A percentile compares a stretch with the other conserved stretches of the same genome.
Conservation (phyloP, 2,329 filamentous ascomycete species). For the Daldinia eschscholtzii region DNA sequence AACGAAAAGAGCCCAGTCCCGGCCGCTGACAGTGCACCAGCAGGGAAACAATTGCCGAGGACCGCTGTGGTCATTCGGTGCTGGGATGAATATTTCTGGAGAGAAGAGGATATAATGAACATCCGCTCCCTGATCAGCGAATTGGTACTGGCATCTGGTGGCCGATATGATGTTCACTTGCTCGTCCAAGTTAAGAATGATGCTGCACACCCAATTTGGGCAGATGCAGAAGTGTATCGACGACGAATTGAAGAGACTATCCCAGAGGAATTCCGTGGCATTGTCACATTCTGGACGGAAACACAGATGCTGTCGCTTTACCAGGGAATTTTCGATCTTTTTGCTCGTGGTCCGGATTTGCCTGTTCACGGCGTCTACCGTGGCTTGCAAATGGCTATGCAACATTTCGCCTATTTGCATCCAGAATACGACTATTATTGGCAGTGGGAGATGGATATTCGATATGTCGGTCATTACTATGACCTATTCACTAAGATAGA, state of each 20-base stretch:
- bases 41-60: slow-evolving; percentile 59
- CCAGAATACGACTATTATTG: slow-evolving; percentile 92
- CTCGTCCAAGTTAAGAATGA: slow-evolving; percentile 87
- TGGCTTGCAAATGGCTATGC: slow-evolving; percentile 92
- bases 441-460: slow-evolving; percentile 96
- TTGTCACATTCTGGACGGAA: slow-evolving; percentile 94
- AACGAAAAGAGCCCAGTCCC: slow-evolving; percentile 42
- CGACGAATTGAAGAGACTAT: slow-evolving; percentile 75
- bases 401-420: slow-evolving; percentile 90
- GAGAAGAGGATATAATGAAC: slow-evolving; percentile 83
- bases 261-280: slow-evolving; percentile 86
- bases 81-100: slow-evolving; percentile 85
- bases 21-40: slow-evolving; percentile 38
- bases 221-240: slow-evolving; percentile 76
- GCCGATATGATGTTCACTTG: slow-evolving; percentile 88
- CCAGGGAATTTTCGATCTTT: slow-evolving; percentile 85
- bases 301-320: slow-evolving; percentile 93
- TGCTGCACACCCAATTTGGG: slow-evolving; percentile 80
- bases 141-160: slow-evolving; percentile 82
- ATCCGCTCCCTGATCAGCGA: slow-evolving; percentile 88
- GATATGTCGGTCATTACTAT: slow-evolving; percentile 90
- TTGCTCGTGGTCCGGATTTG: slow-evolving; percentile 72
- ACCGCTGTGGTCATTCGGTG: slow-evolving; percentile 86
- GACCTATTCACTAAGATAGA: slow-evolving; percentile 77
- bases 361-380: slow-evolving; percentile 94